Percentiles rank a stretch among this genome's conserved stretches.
Evolutionary conservation across 495 filamentous ascomycete species (phyloP).

Genomic region (Podospora conica): DNA sequence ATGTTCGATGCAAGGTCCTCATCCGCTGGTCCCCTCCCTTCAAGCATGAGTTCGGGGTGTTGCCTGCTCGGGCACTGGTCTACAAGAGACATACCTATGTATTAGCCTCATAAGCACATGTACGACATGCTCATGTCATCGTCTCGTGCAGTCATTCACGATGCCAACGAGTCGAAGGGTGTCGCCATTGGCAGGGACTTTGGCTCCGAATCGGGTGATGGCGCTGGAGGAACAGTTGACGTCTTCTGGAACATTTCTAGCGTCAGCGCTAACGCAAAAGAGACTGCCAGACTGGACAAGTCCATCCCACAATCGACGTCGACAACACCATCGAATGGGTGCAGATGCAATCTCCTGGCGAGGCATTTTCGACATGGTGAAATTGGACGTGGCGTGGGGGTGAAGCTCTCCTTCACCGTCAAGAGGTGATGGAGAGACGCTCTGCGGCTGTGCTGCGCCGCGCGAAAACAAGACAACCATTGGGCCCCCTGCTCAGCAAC

Average conservation of each 20-base stretch:
- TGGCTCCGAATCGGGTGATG: constrained; percentile 15
- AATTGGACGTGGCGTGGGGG: not conserved
- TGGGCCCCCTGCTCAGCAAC: too few species aligned
- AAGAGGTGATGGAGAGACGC: not conserved
- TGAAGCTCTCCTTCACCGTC: not conserved
- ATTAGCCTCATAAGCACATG: not conserved
- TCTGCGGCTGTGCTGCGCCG: not conserved
- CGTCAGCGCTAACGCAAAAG: constrained; percentile 13
- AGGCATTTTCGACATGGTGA: constrained; percentile 11
- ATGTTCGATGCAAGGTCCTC: not conserved
- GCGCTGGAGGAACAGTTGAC: constrained; percentile 18
- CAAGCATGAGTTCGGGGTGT: not conserved
- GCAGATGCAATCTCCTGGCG: constrained; percentile 7
- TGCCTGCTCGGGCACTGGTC: not conserved
- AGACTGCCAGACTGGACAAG: constrained; percentile 5
- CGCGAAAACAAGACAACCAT: not conserved
- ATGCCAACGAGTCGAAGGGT: not conserved
- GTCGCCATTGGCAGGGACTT: constrained; percentile 21
- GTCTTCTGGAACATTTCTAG: constrained; percentile 40
- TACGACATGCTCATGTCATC: not conserved
- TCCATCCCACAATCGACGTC: not conserved
- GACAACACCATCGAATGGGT: constrained; percentile 6
- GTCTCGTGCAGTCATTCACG: not conserved
- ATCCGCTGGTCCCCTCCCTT: not conserved
- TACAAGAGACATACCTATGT: not conserved